phyloP scores from a whole-genome alignment of 306 rosid genomes.

The Prunus mira region DNA sequence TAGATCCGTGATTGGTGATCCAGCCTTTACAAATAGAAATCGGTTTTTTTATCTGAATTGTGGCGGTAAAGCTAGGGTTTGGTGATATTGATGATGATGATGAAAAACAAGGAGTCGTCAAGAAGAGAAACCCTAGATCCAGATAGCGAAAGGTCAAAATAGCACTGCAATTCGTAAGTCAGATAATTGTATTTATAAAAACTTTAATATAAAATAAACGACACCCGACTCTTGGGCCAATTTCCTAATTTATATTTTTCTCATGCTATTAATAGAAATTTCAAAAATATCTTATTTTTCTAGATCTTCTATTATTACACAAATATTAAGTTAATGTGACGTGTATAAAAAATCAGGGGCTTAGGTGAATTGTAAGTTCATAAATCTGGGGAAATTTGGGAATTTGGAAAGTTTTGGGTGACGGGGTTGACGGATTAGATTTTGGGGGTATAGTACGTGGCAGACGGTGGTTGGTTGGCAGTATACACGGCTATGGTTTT shows the following conservation, averaged over 20 bases:
- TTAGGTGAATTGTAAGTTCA: neutral
- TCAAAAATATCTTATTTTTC: neutral
- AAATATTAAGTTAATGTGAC: neutral
- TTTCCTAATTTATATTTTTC: neutral
- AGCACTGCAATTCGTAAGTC: conserved; percentile 29
- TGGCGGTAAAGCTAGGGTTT: conserved; percentile 54
- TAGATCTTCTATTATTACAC: neutral
- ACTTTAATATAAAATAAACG: neutral
- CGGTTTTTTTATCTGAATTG: conserved; percentile 14
- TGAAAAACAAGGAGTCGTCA: conserved; percentile 40
- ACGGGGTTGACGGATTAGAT: neutral
- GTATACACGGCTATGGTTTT: neutral
- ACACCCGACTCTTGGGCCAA: neutral
- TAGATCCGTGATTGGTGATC: conserved; percentile 67
- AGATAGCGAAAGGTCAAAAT: conserved; percentile 86
- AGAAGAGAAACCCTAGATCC: conserved; percentile 95
- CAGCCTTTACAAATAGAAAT: neutral
- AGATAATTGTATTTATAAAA: conserved; percentile 8
- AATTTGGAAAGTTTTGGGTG: neutral
- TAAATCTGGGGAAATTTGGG: neutral
- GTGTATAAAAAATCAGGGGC: conserved; percentile 3
- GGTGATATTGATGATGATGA: conserved; percentile 18
- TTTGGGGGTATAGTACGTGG: neutral
- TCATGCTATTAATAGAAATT: neutral
- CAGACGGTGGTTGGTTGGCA: neutral